Conservation (phyloP, 805 yeast genomes). For the Barnettozyma sucrosica region DNA sequence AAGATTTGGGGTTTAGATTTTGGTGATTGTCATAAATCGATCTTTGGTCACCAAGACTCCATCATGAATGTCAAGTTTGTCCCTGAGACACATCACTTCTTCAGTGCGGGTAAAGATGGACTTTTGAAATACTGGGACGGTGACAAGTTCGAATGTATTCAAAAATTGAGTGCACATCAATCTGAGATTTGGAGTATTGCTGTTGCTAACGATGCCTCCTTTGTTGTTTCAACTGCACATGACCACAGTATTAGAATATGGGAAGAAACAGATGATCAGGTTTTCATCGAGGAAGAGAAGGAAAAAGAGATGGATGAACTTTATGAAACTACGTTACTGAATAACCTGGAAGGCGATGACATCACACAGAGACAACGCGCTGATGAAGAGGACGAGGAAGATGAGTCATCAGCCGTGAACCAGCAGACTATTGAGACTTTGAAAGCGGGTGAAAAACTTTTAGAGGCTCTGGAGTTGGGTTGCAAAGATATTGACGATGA, state of each 20-base stretch:
- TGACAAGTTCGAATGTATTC: slow-evolving; percentile 90
- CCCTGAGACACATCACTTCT: slow-evolving; percentile 83
- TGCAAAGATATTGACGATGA: slow-evolving; percentile 56
- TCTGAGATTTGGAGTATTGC: slow-evolving; percentile 92
- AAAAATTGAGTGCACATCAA: slow-evolving; percentile 80
- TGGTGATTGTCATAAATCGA: slow-evolving; percentile 97
- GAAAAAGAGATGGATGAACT: slow-evolving; percentile 93
- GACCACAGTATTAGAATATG: slow-evolving; percentile 93
- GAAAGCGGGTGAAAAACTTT: slow-evolving; percentile 33
- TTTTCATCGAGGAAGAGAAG: slow-evolving; percentile 94
- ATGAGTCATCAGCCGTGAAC: slow-evolving; percentile 59
- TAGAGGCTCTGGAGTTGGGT: slow-evolving; percentile 45
- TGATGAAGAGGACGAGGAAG: slow-evolving; percentile 36
- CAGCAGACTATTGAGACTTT: slow-evolving; percentile 86
- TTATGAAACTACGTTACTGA: slow-evolving; percentile 75
- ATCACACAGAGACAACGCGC: slow-evolving; percentile 33
- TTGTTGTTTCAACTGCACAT: slow-evolving; percentile 79
- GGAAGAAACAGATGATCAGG: slow-evolving; percentile 90
- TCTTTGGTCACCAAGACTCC: slow-evolving; percentile 95
- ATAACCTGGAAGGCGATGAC: slow-evolving; percentile 56
- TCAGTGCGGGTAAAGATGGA: slow-evolving; percentile 86
- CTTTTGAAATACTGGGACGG: slow-evolving; percentile 97
- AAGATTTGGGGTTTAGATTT: slow-evolving; percentile 98
- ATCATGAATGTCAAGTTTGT: slow-evolving; percentile 83
- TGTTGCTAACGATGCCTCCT: slow-evolving; percentile 64